phyloP scores from a whole-genome alignment of 768 basidiomycete genomes.

The Boletus huronensis region DNA sequence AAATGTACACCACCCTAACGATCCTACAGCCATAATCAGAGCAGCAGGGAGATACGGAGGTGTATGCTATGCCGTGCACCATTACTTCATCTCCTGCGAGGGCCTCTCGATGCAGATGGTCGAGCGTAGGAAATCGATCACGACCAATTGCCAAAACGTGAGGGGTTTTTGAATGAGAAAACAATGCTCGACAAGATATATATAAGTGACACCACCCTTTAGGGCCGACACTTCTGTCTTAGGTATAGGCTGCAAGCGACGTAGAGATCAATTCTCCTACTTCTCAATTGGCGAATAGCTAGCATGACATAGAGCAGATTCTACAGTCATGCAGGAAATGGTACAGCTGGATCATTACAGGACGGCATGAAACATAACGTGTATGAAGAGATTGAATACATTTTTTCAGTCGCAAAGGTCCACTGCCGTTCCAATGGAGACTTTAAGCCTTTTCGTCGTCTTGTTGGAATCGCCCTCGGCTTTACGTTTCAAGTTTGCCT shows the following conservation, averaged over 20 bases:
- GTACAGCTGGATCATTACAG: neutral
- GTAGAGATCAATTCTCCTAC: too few species aligned
- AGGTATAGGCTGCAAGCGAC: too few species aligned
- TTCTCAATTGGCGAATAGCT: too few species aligned
- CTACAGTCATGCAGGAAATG: neutral
- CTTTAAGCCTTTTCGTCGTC: slow-evolving; percentile 59
- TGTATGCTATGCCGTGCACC: slow-evolving; percentile 84
- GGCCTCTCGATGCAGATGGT: slow-evolving; percentile 48
- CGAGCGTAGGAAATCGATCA: slow-evolving; percentile 35
- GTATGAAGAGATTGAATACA: neutral
- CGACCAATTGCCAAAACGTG: slow-evolving; percentile 45
- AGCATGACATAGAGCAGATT: neutral
- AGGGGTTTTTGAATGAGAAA: slow-evolving; percentile 33
- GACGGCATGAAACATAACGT: neutral
- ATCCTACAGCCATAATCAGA: slow-evolving; percentile 58
- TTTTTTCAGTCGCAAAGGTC: slow-evolving; percentile 65
- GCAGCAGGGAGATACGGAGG: slow-evolving; percentile 84
- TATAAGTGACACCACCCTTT: slow-evolving; percentile 12
- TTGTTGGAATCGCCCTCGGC: slow-evolving; percentile 15
- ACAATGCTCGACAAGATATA: neutral
- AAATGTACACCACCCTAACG: slow-evolving; percentile 85
- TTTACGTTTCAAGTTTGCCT: slow-evolving; percentile 36
- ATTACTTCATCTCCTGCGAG: slow-evolving; percentile 91
- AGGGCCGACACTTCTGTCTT: slow-evolving; percentile 33
- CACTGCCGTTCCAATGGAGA: slow-evolving; percentile 64